Conservation (phyloP, 805 yeast genomes). For the Myxozyma geophila region DNA sequence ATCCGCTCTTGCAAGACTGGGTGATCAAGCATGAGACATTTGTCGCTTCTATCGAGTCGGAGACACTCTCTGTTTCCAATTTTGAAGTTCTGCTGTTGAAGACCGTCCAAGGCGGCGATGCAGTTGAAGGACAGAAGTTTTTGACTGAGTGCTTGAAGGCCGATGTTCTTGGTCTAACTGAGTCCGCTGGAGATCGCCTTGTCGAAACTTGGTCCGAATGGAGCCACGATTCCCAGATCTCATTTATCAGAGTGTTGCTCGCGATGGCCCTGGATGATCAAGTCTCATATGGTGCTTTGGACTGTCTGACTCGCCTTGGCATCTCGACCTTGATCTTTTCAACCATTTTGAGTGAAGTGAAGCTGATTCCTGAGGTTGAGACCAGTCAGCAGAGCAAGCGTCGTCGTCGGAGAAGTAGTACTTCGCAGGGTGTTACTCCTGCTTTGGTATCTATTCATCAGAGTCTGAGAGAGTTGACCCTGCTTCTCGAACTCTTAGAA, state of each 20-base stretch:
- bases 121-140: constrained; percentile 63
- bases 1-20: constrained; percentile 53
- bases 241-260: constrained; percentile 62
- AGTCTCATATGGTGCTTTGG: constrained; percentile 51
- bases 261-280: constrained; percentile 54
- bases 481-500: constrained; percentile 80
- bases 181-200: constrained; percentile 57
- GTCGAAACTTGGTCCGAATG: constrained; percentile 60
- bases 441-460: constrained; percentile 7
- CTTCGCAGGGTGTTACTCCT: constrained; percentile 56
- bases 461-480: constrained; percentile 63
- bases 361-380: constrained; percentile 7
- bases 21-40: constrained; percentile 53
- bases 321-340: constrained; percentile 62
- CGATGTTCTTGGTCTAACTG: constrained; percentile 42
- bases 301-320: constrained; percentile 56
- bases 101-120: constrained; percentile 67
- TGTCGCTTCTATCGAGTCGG: constrained; percentile 51
- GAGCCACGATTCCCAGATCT: constrained; percentile 61
- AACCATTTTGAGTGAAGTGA: constrained; percentile 17
- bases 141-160: constrained; percentile 55
- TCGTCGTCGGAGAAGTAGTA: constrained; percentile 70
- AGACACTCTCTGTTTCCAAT: constrained; percentile 55
- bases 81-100: constrained; percentile 64
- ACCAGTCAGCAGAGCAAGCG: constrained; percentile 58